A percentile compares a stretch with the other conserved stretches of the same genome.
Conservation (phyloP, 495 filamentous ascomycete genomes). For the Bathelium albidoporum region DNA sequence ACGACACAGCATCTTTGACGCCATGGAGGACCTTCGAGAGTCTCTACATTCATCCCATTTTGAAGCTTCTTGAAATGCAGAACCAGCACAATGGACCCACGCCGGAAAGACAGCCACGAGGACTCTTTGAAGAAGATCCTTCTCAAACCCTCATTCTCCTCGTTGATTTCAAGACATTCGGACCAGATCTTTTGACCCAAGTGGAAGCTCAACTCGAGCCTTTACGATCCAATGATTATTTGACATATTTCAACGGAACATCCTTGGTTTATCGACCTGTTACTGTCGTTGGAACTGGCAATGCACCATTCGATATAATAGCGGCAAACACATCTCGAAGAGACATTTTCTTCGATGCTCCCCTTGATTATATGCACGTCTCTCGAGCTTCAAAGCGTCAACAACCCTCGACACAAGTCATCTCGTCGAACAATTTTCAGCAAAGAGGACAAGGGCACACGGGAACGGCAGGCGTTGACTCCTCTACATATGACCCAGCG, state of each 20-base stretch:
- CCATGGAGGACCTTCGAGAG: conserved; percentile 24
- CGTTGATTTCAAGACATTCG: conserved; percentile 31
- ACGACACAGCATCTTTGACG: conserved; percentile 23
- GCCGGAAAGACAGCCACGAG: conserved; percentile 15
- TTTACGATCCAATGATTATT: conserved; percentile 24
- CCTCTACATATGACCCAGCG: conserved; percentile 12
- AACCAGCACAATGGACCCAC: conserved; percentile 21
- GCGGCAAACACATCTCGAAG: conserved; percentile 40
- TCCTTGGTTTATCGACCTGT: conserved; percentile 41
- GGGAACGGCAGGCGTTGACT: conserved; percentile 9
- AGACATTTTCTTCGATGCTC: conserved; percentile 61
- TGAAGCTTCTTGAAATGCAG: conserved; percentile 21
- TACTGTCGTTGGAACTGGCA: conserved; percentile 72
- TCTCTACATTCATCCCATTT: conserved; percentile 30
- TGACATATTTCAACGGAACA: conserved; percentile 44
- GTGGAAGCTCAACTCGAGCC: conserved; percentile 22
- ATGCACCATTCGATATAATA: conserved; percentile 52
- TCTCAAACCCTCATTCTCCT: conserved; percentile 27
- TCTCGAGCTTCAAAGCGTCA: conserved; percentile 14
- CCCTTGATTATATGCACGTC: conserved; percentile 20
- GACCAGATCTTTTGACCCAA: conserved; percentile 18
- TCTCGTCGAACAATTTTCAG: background rate
- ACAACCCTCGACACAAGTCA: conserved; percentile 8
- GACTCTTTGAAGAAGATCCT: conserved; percentile 26
- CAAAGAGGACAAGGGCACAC: conserved; percentile 14